Conservation (phyloP, 257 asterid genomes). For the Schizonepeta tenuifolia region DNA sequence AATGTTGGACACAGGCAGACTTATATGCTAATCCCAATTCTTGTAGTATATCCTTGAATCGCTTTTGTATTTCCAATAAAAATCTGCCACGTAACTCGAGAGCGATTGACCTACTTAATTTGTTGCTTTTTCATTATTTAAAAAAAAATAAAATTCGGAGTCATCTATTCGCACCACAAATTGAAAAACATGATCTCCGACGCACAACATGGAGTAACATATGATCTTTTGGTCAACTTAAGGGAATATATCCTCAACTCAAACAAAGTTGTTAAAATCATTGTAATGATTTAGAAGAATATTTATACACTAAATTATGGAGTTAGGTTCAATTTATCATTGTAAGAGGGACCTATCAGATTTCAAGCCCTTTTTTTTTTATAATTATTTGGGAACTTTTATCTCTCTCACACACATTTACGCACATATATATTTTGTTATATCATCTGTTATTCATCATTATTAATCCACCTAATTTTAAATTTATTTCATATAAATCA, state of each 20-base stretch:
- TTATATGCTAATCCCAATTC: conserved; percentile 4
- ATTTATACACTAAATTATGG: conserved; percentile 29
- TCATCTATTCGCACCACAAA: conserved; percentile 8
- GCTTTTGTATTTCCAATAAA: conserved; percentile 19
- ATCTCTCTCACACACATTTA: conserved; percentile 3
- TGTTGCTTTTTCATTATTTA: background rate
- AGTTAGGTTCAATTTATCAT: conserved; percentile 47
- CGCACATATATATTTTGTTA: background rate
- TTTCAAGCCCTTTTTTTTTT: background rate
- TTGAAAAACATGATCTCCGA: conserved; percentile 37
- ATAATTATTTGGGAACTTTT: conserved; percentile 23
- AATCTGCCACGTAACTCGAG: conserved; percentile 21
- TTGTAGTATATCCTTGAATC: background rate
- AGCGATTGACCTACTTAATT: background rate
- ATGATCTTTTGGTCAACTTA: conserved; percentile 36
- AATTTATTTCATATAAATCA: background rate
- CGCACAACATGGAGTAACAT: conserved; percentile 26
- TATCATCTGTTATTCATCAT: background rate
- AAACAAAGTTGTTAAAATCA: conserved; percentile 32
- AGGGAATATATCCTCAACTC: conserved; percentile 38
- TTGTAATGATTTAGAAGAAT: conserved; percentile 34
- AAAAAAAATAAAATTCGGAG: background rate
- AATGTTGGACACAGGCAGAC: conserved; percentile 45
- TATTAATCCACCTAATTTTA: conserved; percentile 7
- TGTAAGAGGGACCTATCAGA: conserved; percentile 40